A percentile compares a stretch with the other conserved stretches of the same genome.
Evolutionary conservation across 2,329 filamentous ascomycete species (phyloP).

Genomic region (Claviceps fusiformis): DNA sequence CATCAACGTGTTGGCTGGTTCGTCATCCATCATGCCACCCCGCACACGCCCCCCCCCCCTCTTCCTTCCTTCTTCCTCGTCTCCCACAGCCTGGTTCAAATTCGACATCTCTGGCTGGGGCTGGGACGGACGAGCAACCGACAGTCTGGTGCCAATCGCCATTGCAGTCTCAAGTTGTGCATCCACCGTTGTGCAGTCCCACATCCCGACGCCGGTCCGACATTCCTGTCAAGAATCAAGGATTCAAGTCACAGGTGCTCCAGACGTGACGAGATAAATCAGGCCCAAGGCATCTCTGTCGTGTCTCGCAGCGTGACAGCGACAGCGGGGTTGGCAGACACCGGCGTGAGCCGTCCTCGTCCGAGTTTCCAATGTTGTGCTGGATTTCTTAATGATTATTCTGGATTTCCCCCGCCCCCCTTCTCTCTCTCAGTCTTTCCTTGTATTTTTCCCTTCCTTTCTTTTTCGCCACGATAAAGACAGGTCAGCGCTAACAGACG

Average conservation of each 20-base stretch:
- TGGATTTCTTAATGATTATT: no score
- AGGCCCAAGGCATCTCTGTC: not conserved
- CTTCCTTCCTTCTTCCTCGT: no score
- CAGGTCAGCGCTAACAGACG: not conserved
- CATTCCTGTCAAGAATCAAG: not conserved
- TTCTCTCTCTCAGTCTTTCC: no score
- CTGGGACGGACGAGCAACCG: constrained; percentile 6
- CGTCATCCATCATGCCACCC: not conserved
- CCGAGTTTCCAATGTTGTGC: not conserved
- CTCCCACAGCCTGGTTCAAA: no score
- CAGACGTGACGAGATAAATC: no score
- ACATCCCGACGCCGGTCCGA: not conserved
- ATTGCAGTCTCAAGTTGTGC: constrained; percentile 3
- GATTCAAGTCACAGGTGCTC: no score
- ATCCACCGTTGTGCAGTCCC: not conserved
- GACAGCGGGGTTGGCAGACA: no score
- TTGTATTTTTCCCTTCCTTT: no score
- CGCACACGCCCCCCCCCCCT: no score
- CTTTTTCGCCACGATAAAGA: no score
- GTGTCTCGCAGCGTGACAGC: no score
- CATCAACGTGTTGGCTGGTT: not conserved
- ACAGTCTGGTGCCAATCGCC: constrained; percentile 9
- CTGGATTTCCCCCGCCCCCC: no score
- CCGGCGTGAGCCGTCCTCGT: not conserved
- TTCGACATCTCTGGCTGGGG: not conserved